A percentile compares a stretch with the other conserved stretches of the same genome.
phyloP scores from a whole-genome alignment of 805 yeast genomes.

The Hanseniaspora clermontiae region DNA sequence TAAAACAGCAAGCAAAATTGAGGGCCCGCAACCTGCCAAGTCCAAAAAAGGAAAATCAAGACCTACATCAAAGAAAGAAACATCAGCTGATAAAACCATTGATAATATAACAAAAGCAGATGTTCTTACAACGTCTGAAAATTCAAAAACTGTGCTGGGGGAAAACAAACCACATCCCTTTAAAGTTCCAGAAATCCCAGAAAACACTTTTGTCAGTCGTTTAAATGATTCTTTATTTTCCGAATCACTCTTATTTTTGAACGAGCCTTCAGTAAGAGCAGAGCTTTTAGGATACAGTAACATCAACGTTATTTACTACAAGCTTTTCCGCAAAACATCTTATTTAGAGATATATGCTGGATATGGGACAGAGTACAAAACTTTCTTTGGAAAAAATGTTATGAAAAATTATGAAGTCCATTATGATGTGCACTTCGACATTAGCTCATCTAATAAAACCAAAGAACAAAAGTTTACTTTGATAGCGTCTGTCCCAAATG shows the following conservation, averaged over 20 bases:
- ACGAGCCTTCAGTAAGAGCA: neutral
- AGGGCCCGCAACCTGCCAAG: neutral
- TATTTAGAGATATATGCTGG: neutral
- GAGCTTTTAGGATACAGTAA: neutral
- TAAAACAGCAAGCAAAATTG: neutral
- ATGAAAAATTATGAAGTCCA: neutral
- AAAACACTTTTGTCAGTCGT: neutral
- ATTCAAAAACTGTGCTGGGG: too few relatives aligned
- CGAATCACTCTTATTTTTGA: neutral
- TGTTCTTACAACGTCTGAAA: too few relatives aligned
- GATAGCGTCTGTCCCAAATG: neutral
- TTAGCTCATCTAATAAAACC: neutral
- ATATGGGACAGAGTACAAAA: neutral
- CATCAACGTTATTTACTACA: neutral
- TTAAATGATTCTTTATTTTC: neutral
- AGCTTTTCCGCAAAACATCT: neutral
- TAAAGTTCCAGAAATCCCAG: neutral
- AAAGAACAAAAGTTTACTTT: neutral
- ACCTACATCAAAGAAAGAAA: neutral
- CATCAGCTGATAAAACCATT: neutral
- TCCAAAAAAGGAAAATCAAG: neutral
- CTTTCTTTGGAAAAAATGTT: neutral
- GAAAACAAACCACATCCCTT: neutral
- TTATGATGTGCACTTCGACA: neutral
- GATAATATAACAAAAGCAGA: neutral